phyloP scores from a whole-genome alignment of 2,329 filamentous ascomycete genomes.

The Neobulgaria alba region DNA sequence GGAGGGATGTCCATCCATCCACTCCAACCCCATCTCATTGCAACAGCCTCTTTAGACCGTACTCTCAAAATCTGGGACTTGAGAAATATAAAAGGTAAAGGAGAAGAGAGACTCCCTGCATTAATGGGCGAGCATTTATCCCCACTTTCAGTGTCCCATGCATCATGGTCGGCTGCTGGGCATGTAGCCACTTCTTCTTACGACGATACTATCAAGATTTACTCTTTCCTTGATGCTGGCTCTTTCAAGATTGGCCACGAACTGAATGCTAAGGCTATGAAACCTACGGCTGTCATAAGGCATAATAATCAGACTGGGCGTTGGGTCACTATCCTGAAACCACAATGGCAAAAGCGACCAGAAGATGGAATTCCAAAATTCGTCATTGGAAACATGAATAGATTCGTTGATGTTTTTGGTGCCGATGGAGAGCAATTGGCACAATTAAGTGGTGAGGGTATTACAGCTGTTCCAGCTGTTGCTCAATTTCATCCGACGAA shows the following conservation, averaged over 20 bases:
- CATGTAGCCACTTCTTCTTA: slow-evolving; percentile 89
- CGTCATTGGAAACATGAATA: slow-evolving; percentile 93
- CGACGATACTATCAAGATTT: slow-evolving; percentile 90
- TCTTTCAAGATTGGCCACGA: slow-evolving; percentile 51
- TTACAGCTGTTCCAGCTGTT: slow-evolving; percentile 90
- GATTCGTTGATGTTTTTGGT: slow-evolving; percentile 88
- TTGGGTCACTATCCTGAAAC: slow-evolving; percentile 80
- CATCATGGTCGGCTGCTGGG: slow-evolving; percentile 77
- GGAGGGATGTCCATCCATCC: slow-evolving; percentile 87
- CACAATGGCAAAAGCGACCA: slow-evolving; percentile 78
- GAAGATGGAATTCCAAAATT: slow-evolving; percentile 77
- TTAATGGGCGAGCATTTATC: slow-evolving; percentile 77
- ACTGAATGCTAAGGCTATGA: slow-evolving; percentile 54
- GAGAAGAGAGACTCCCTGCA: slow-evolving; percentile 50
- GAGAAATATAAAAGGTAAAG: slow-evolving; percentile 63
- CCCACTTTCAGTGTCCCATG: slow-evolving; percentile 81
- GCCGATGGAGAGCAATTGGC: slow-evolving; percentile 77
- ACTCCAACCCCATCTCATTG: slow-evolving; percentile 68
- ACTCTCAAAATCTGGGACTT: slow-evolving; percentile 91
- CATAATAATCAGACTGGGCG: slow-evolving; percentile 96
- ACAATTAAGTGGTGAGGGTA: slow-evolving; percentile 78
- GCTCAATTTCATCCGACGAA: slow-evolving; percentile 79
- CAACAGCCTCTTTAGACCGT: slow-evolving; percentile 83
- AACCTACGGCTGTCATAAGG: slow-evolving; percentile 57
- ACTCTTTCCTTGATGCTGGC: slow-evolving; percentile 59